These are phyloP conservation scores for Chlamydomonas urium DNA, from an alignment of 139 green algal species.

Conservation along the genomic window DNA sequence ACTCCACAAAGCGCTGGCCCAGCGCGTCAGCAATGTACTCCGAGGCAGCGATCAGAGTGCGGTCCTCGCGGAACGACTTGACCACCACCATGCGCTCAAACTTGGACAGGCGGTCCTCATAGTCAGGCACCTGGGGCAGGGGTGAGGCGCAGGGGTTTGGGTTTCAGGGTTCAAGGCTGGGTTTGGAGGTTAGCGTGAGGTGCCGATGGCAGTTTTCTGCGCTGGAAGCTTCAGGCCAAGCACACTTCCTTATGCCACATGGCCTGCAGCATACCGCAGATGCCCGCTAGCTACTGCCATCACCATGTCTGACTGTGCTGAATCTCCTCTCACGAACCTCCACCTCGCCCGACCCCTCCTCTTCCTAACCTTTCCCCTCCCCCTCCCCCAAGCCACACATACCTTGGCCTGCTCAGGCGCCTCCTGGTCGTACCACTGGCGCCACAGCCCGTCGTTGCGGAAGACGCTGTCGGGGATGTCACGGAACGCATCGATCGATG, in stretches of 20 bases:
- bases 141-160: neutral
- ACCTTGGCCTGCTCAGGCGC: constrained; percentile 83
- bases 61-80: constrained; percentile 87
- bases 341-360: no score
- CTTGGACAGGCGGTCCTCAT: constrained; percentile 78
- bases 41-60: constrained; percentile 78
- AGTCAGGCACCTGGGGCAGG: constrained; percentile 70
- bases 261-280: no score
- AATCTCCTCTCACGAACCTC: no score
- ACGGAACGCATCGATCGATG: constrained; percentile 66
- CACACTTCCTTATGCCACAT: no score
- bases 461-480: constrained; percentile 81
- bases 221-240: no score
- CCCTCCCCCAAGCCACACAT: neutral
- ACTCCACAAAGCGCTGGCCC: constrained; percentile 84
- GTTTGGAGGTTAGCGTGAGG: no score
- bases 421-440: constrained; percentile 87
- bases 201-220: no score
- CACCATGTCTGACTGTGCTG: no score
- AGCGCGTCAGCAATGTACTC: constrained; percentile 84
- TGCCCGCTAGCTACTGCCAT: no score
- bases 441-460: constrained; percentile 81
- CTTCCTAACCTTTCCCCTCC: no score
- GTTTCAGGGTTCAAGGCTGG: neutral
- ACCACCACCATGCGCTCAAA: constrained; percentile 92